Conservation (phyloP, 2,329 filamentous ascomycete species). For the Cladophialophora carrionii region DNA sequence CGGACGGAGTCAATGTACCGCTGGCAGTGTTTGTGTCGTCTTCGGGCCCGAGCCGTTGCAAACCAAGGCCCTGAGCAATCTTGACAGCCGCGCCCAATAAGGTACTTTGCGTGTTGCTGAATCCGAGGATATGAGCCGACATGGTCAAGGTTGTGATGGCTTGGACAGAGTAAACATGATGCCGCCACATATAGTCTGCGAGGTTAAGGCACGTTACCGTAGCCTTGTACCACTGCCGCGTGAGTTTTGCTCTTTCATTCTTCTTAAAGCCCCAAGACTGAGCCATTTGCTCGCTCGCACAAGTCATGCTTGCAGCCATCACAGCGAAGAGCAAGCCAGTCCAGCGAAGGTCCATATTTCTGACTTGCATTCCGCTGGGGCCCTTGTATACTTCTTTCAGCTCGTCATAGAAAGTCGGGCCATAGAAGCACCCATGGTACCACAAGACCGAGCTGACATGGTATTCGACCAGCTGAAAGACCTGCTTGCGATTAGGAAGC, state of each 20-base stretch:
- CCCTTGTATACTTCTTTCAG: conserved; percentile 33
- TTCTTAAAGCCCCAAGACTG: conserved; percentile 52
- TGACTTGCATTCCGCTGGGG: conserved; percentile 32
- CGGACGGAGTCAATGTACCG: conserved; percentile 12
- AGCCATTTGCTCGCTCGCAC: conserved; percentile 30
- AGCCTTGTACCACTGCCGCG: conserved; percentile 53
- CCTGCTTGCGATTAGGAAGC: conserved; percentile 34
- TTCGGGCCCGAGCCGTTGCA: conserved; percentile 48
- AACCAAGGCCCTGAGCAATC: conserved; percentile 54
- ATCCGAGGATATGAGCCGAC: conserved; percentile 56
- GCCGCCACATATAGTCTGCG: conserved; percentile 52
- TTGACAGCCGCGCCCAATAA: conserved; percentile 51
- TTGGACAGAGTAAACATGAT: conserved; percentile 52
- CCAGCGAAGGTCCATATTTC: conserved; percentile 36
- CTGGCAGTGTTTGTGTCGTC: conserved; percentile 32
- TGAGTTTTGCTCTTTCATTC: conserved; percentile 49
- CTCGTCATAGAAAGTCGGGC: conserved; percentile 36
- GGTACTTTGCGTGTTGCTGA: conserved; percentile 54
- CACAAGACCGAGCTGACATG: conserved; percentile 34
- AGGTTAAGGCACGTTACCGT: conserved; percentile 52
- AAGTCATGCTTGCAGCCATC: conserved; percentile 35
- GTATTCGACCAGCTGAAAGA: conserved; percentile 36
- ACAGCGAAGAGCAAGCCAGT: conserved; percentile 33
- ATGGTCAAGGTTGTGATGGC: conserved; percentile 54
- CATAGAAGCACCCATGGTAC: conserved; percentile 38